phyloP scores from a whole-genome alignment of 2,329 filamentous ascomycete genomes.

The Phoma sp. region DNA sequence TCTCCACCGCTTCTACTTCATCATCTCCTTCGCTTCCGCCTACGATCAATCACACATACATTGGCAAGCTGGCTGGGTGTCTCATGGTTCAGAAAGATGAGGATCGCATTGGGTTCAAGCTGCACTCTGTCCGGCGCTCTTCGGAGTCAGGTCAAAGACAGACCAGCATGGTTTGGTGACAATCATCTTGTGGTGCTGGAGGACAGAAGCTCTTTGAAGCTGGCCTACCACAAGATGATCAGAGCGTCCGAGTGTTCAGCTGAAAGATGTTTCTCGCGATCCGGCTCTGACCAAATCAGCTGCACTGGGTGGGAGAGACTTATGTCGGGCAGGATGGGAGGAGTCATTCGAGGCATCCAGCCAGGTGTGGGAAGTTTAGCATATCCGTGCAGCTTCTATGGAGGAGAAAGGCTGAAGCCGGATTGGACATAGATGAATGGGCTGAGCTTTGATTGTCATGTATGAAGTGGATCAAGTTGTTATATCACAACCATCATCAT shows the following conservation, averaged over 20 bases:
- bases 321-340: neutral
- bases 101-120: constrained; percentile 4
- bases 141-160: too few relatives aligned
- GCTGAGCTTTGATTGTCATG: too few relatives aligned
- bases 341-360: constrained; percentile 5
- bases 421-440: too few relatives aligned
- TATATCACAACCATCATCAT: too few relatives aligned
- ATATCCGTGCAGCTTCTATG: constrained; percentile 1
- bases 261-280: neutral
- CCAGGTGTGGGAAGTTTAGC: constrained; percentile 2
- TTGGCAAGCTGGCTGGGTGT: constrained; percentile 4
- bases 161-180: too few relatives aligned
- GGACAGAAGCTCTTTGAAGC: constrained; percentile 5
- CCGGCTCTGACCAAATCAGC: constrained; percentile 10
- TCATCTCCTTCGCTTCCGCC: neutral
- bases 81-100: constrained; percentile 14
- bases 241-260: constrained; percentile 9
- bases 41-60: neutral
- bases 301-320: constrained; percentile 9
- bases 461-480: too few relatives aligned
- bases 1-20: too few relatives aligned
- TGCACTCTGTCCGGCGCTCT: neutral
- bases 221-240: constrained; percentile 9
- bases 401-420: neutral
- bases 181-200: constrained; percentile 5